Percentiles rank a stretch among this genome's conserved stretches.
Conservation (phyloP, 345 rosid genomes). For the Bruguiera sexangula region DNA sequence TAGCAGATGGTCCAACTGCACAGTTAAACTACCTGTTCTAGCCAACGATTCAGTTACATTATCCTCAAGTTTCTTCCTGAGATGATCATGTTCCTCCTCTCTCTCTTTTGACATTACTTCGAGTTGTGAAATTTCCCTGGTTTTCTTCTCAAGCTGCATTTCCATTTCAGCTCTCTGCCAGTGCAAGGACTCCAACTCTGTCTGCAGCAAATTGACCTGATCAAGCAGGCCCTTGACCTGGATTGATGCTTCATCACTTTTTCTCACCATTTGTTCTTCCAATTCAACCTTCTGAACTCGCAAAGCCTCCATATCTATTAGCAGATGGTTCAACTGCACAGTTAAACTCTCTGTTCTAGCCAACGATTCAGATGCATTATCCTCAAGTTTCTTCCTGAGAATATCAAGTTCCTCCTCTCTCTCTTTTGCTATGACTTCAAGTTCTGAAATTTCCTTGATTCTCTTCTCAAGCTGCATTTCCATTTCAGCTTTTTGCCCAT, state of each 20-base stretch:
- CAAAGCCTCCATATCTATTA: slow-evolving; percentile 46
- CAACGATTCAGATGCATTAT: slow-evolving; percentile 40
- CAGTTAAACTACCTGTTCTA: too few species aligned
- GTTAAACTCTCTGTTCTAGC: slow-evolving; percentile 34
- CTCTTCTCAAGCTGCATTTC: slow-evolving; percentile 1
- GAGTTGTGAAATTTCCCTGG: background rate
- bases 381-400: slow-evolving; percentile 45
- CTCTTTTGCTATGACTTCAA: slow-evolving; percentile 4
- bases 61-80: too few species aligned
- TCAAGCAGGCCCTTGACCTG: background rate
- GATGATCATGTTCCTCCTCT: too few species aligned
- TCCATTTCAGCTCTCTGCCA: background rate
- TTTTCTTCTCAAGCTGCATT: background rate
- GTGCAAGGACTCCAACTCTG: background rate
- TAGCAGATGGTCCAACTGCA: too few species aligned
- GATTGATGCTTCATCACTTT: background rate
- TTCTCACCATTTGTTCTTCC: background rate
- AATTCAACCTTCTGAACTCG: slow-evolving; percentile 25
- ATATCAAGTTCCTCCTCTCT: slow-evolving; percentile 42
- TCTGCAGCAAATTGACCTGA: background rate
- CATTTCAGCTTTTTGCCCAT: background rate
- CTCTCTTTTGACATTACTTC: background rate
- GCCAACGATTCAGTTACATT: too few species aligned
- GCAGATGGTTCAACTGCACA: slow-evolving; percentile 34
- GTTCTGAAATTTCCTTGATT: background rate